Conservation (phyloP, 2,329 filamentous ascomycete genomes). For the Sphaerulina musiva region DNA sequence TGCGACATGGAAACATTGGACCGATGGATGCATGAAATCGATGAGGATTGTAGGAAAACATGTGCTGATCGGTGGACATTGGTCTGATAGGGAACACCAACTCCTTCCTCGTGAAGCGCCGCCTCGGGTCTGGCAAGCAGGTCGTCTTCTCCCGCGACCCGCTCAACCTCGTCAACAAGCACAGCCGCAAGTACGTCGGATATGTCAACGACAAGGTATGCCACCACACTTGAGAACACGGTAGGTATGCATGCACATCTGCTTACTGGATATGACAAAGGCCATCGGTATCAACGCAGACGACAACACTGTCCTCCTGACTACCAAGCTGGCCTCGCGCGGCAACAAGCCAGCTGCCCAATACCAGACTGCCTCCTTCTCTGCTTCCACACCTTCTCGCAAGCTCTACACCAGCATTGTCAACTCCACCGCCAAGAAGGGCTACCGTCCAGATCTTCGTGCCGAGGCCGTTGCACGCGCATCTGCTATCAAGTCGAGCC, state of each 20-base stretch:
- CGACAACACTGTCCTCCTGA: slow-evolving; percentile 72
- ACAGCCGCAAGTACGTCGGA: slow-evolving; percentile 89
- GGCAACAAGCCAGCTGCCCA: slow-evolving; percentile 65
- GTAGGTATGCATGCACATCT: slow-evolving; percentile 30
- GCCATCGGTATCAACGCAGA: slow-evolving; percentile 74
- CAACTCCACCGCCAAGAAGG: slow-evolving; percentile 70
- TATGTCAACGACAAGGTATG: slow-evolving; percentile 64
- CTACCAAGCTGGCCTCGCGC: slow-evolving; percentile 74
- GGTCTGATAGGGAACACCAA: slow-evolving; percentile 67
- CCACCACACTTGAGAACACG: slow-evolving; percentile 40
- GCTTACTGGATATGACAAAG: slow-evolving; percentile 39
- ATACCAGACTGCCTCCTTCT: slow-evolving; percentile 61
- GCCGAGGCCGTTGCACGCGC: slow-evolving; percentile 72
- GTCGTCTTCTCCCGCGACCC: slow-evolving; percentile 90
- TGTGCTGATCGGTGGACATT: slow-evolving; percentile 6
- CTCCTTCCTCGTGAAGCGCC: slow-evolving; percentile 87
- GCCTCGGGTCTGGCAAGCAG: slow-evolving; percentile 57
- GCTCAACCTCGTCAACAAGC: slow-evolving; percentile 85
- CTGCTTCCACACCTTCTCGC: slow-evolving; percentile 65
- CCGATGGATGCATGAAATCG: not conserved
- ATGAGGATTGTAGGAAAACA: not conserved
- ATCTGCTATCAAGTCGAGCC: slow-evolving; percentile 65
- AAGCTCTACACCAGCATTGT: slow-evolving; percentile 89
- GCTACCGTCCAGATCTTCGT: slow-evolving; percentile 61
- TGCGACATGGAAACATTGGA: not conserved